Base-by-base conservation (phyloP, 169 alveolate species). In the Plasmodium knowlesi region DNA sequence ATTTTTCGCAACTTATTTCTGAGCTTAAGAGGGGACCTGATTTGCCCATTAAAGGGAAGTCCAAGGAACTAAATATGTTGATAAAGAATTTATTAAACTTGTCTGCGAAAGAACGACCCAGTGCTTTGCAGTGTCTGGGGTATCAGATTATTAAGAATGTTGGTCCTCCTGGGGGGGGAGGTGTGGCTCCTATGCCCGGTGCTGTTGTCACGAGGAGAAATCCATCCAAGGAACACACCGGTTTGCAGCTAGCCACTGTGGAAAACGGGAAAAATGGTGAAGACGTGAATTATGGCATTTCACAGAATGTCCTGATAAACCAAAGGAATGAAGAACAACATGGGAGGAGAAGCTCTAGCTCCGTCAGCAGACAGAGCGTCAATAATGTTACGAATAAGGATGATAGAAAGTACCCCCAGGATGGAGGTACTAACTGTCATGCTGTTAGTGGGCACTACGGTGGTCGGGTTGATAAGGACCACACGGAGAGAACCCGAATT, bases 61-160 rank as follows among this genome's bases (percentile, higher is more conserved):
- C 93, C 14, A 61, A 95, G 76, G 95, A 96, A 30, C 85, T 96
- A 73, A 96, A 96, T 76, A 22, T 95, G 5, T 82, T 96, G 54
- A 83, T 96, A 37, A 92, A 83, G 22, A 92, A 92, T 54, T 95
- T 96, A 73, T 92, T 96, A n/a, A 95, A 92, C 32, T 92, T 57
- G 76, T 96, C 95, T n/a, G 96, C 97, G n/a, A 79, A 92, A 16
- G 94, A 95, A 19, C 88, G 97, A 14, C 96, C 97, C 32, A 95
- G 97, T 37, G 97, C 97, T 9, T 53, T 95, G 14, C 97, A 96
- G 41, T 95, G 97, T 50, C 92, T 96, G 28, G 97, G 97, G 12
- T 84, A 90, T 50, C 83, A 88, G 22, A 86, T 96, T 9, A 94
- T 96, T 88, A 95, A 95, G 80, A 94, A 93, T 50, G 96, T 96